Evolutionary conservation across 495 filamentous ascomycete genomes (phyloP).

Genomic region (Achaetomiella virescens): DNA sequence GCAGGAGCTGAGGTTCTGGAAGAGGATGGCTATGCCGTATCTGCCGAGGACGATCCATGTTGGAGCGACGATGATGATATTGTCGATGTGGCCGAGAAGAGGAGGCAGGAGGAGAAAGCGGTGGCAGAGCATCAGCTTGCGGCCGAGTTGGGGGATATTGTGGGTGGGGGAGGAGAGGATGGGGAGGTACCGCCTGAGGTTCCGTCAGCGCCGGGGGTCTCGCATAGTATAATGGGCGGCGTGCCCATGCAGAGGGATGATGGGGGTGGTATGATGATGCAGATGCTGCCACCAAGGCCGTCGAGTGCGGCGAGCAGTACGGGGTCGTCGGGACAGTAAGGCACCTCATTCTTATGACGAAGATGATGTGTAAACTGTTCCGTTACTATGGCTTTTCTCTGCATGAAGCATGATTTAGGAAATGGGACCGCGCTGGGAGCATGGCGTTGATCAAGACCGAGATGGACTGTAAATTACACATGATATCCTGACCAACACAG

Average conservation of each 20-base stretch:
- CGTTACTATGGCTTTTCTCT: too few relatives aligned
- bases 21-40: constrained; percentile 49
- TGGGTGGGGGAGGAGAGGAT: constrained; percentile 3
- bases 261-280: constrained; percentile 16
- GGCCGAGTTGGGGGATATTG: constrained; percentile 11
- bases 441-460: too few relatives aligned
- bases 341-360: too few relatives aligned
- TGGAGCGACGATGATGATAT: constrained; percentile 54
- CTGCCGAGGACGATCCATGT: constrained; percentile 44
- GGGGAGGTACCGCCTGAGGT: constrained; percentile 9
- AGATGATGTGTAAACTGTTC: too few relatives aligned
- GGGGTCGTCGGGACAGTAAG: constrained; percentile 33
- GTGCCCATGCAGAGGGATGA: constrained; percentile 44
- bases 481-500: too few relatives aligned
- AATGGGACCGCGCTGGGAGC: too few relatives aligned
- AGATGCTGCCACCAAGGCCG: constrained; percentile 36
- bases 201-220: constrained; percentile 16
- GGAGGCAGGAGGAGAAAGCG: constrained; percentile 34
- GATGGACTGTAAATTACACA: too few relatives aligned
- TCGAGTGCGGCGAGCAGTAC: constrained; percentile 37
- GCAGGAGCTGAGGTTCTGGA: constrained; percentile 51
- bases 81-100: constrained; percentile 48
- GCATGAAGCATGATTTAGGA: too few relatives aligned
- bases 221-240: constrained; percentile 32
- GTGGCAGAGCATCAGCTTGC: constrained; percentile 35